phyloP scores from a whole-genome alignment of 129 eudicot species.

The Pittosporum tobira region DNA sequence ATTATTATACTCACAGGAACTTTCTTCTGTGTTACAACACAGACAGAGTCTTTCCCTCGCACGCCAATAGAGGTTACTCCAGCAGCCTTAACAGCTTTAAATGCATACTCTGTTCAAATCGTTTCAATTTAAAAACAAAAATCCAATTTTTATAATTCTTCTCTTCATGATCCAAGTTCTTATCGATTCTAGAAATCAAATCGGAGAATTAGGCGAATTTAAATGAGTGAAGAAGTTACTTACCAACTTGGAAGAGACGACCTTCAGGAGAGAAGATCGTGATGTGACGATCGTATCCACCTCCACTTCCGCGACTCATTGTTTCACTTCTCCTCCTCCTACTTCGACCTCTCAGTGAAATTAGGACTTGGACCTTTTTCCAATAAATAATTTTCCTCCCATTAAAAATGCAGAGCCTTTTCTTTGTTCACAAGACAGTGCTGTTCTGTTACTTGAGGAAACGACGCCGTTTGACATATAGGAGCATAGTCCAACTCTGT shows the following conservation, averaged over 20 bases:
- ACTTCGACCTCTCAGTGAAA: neutral
- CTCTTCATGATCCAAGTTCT: neutral
- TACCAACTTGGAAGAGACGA: slow-evolving; percentile 98
- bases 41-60: slow-evolving; percentile 85
- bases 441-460: too few species aligned
- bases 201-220: neutral
- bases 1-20: slow-evolving; percentile 57
- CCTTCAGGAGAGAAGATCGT: slow-evolving; percentile 98
- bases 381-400: too few species aligned
- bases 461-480: too few species aligned
- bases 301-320: slow-evolving; percentile 95
- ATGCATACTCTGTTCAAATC: slow-evolving; percentile 65
- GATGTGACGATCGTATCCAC: slow-evolving; percentile 94
- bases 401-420: neutral
- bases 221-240: slow-evolving; percentile 5
- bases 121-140: neutral
- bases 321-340: neutral
- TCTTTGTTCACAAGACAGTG: slow-evolving; percentile 7
- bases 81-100: slow-evolving; percentile 89
- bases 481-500: too few species aligned
- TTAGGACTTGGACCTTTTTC: neutral
- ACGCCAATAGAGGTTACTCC: slow-evolving; percentile 93
- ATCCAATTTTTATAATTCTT: neutral
- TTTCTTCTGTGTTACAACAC: slow-evolving; percentile 97
- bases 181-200: neutral